phyloP scores from a whole-genome alignment of 345 rosid genomes.

The Acer campestre region DNA sequence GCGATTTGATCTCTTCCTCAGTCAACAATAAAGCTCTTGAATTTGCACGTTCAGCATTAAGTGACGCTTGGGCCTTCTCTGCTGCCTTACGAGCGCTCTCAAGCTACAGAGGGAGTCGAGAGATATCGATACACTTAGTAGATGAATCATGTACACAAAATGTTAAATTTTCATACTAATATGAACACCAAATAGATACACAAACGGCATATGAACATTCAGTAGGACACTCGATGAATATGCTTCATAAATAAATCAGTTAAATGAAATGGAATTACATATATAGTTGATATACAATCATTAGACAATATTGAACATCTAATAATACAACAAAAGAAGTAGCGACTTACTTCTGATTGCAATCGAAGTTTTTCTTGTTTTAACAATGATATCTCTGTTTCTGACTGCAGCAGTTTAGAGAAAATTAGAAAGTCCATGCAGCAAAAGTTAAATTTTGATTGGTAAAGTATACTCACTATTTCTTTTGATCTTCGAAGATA shows the following conservation, averaged over 20 bases:
- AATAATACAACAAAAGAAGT: neutral
- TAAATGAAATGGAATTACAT: no score
- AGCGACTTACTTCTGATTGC: conserved; percentile 76
- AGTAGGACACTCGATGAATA: no score
- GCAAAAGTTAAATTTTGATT: neutral
- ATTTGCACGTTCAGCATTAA: conserved; percentile 76
- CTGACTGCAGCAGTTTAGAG: conserved; percentile 57
- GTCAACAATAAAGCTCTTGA: conserved; percentile 74
- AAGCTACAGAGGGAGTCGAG: conserved; percentile 50
- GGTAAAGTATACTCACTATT: conserved; percentile 57
- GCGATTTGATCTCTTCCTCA: conserved; percentile 84
- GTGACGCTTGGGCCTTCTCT: conserved; percentile 67
- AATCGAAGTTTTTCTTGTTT: conserved; percentile 88
- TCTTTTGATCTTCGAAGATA: conserved; percentile 86
- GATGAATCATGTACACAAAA: neutral
- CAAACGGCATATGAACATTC: no score
- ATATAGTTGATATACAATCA: no score
- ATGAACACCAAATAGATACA: neutral
- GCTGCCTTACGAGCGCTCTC: conserved; percentile 83
- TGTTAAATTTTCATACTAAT: neutral
- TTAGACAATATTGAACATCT: neutral
- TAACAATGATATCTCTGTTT: conserved; percentile 88
- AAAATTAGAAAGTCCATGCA: conserved; percentile 16
- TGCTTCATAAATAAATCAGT: no score
- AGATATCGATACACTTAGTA: neutral